Percentiles rank a stretch among this genome's conserved stretches.
Evolutionary conservation across 257 asterid genomes (phyloP).

Genomic region (Solanum pinnatisectum): DNA sequence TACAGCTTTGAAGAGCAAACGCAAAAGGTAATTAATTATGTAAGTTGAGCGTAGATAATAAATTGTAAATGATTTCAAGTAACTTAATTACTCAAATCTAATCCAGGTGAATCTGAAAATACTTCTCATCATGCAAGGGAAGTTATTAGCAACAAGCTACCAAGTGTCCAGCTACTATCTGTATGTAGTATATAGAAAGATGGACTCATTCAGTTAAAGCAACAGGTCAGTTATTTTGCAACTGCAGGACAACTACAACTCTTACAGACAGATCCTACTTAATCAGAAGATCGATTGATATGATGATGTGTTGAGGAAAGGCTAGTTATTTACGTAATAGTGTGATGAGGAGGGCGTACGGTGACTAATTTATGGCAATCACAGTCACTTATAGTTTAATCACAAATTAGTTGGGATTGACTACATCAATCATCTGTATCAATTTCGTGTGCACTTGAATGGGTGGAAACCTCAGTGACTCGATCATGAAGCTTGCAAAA

Average conservation of each 20-base stretch:
- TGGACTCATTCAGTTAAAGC: background rate
- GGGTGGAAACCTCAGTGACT: background rate
- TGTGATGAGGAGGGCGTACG: background rate
- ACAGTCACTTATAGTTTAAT: background rate
- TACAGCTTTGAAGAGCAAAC: conserved; percentile 40
- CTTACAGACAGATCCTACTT: background rate
- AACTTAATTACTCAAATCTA: background rate
- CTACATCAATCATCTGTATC: background rate
- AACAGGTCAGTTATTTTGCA: background rate
- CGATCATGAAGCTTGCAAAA: background rate
- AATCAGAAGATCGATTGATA: background rate
- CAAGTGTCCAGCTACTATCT: background rate
- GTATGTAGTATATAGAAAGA: background rate
- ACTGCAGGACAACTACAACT: background rate
- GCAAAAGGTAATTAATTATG: conserved; percentile 34
- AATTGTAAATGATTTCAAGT: background rate
- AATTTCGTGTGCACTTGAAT: background rate
- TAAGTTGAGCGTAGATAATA: background rate
- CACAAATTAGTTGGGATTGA: background rate
- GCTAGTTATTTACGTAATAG: background rate
- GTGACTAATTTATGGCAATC: background rate
- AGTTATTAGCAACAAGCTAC: background rate
- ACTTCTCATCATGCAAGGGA: background rate
- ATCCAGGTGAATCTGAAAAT: background rate
- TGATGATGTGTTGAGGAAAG: background rate